These are phyloP conservation scores for Xylariaceae sp. DNA, from an alignment of 2,329 filamentous ascomycete genomes.

Conservation along the genomic window DNA sequence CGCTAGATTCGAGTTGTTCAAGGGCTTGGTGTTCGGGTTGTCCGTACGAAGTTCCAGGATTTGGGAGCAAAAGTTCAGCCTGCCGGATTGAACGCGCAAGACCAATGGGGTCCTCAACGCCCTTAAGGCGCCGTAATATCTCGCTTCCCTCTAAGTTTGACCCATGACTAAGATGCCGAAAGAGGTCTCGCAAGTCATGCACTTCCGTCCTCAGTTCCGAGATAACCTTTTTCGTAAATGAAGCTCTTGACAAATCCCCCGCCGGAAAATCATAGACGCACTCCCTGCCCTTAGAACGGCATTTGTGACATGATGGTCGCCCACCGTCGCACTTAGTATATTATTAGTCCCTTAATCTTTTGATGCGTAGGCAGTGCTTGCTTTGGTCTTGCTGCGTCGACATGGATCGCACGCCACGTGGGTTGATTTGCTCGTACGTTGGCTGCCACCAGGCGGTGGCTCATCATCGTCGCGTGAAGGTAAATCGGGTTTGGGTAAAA, in stretches of 20 bases:
- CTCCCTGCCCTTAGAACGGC: slow-evolving; percentile 3
- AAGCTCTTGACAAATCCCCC: slow-evolving; percentile 7
- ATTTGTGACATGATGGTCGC: slow-evolving; percentile 9
- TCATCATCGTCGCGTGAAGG: neutral
- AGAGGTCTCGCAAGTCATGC: slow-evolving; percentile 6
- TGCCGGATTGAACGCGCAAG: slow-evolving; percentile 9
- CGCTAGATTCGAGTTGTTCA: slow-evolving; percentile 3
- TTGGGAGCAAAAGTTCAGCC: slow-evolving; percentile 10
- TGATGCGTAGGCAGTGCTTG: neutral
- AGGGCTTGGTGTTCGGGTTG: neutral
- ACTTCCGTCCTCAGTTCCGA: slow-evolving; percentile 7
- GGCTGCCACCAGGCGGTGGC: neutral
- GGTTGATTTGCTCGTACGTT: neutral
- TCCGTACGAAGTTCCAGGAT: neutral
- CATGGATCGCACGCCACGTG: slow-evolving; percentile 16
- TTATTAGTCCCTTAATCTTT: neutral
- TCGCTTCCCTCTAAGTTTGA: slow-evolving; percentile 7
- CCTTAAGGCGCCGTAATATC: slow-evolving; percentile 6
- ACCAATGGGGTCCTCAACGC: slow-evolving; percentile 5
- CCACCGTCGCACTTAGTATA: slow-evolving; percentile 11
- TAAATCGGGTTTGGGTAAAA: slow-evolving; percentile 9
- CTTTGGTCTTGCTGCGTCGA: slow-evolving; percentile 15
- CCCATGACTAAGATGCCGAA: slow-evolving; percentile 5
- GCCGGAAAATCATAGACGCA: slow-evolving; percentile 13
- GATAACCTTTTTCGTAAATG: slow-evolving; percentile 7